These are phyloP conservation scores for Hsuehochloa calcarea DNA, from an alignment of 176 grass and related monocot species.

Conservation along the genomic window DNA sequence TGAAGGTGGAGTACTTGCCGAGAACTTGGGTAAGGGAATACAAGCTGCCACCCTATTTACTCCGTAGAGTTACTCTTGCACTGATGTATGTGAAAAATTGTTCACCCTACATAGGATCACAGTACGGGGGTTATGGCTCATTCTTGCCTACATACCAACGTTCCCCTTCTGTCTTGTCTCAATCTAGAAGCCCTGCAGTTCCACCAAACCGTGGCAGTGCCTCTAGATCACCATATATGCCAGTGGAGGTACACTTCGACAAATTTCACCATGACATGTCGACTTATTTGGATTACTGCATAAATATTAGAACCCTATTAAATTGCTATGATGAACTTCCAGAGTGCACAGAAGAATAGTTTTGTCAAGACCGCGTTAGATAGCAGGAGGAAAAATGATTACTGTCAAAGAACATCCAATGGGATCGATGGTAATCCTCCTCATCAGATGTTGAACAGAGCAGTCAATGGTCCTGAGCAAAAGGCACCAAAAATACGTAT, in stretches of 20 bases:
- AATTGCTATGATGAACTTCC: conserved; percentile 37
- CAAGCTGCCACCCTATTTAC: conserved; percentile 19
- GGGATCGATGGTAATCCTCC: conserved; percentile 38
- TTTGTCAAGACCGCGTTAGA: conserved; percentile 42
- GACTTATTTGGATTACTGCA: conserved; percentile 30
- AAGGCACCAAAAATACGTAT: conserved; percentile 61
- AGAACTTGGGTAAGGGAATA: conserved; percentile 53
- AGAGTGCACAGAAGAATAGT: conserved; percentile 39
- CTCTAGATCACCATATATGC: conserved; percentile 44
- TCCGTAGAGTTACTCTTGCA: conserved; percentile 13
- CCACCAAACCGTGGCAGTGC: conserved; percentile 45
- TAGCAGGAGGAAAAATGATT: conserved; percentile 36
- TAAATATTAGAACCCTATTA: conserved; percentile 16
- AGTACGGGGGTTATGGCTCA: conserved; percentile 55
- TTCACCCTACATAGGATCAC: conserved; percentile 42
- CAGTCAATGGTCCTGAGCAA: conserved; percentile 38
- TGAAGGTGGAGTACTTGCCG: conserved; percentile 42
- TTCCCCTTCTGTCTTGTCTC: conserved; percentile 39
- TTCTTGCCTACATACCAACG: conserved; percentile 47
- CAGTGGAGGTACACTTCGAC: conserved; percentile 50
- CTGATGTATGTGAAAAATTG: conserved; percentile 36
- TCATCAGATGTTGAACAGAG: conserved; percentile 35
- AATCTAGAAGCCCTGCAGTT: conserved; percentile 45
- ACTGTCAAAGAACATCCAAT: conserved; percentile 16
- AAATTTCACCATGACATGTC: conserved; percentile 25